These are phyloP conservation scores for Hyaloscypha variabilis DNA, from an alignment of 495 filamentous ascomycete species.

Conservation along the genomic window DNA sequence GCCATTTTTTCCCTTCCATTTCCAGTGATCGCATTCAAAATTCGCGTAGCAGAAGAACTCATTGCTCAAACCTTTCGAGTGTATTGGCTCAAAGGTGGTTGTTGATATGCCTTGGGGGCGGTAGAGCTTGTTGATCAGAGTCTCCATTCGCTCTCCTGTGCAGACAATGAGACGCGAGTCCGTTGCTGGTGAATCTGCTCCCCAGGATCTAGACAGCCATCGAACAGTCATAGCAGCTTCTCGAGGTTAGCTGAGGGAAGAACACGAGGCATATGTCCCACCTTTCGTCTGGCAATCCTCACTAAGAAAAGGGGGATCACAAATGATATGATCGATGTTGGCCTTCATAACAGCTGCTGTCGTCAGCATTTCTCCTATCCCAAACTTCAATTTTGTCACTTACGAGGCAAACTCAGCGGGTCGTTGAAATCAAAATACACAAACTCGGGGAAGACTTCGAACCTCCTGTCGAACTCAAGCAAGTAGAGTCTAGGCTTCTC, in stretches of 20 bases:
- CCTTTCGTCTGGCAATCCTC: slow-evolving; percentile 82
- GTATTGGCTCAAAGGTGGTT: slow-evolving; percentile 63
- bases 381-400: slow-evolving; percentile 13
- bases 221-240: slow-evolving; percentile 71
- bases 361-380: background rate
- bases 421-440: slow-evolving; percentile 71
- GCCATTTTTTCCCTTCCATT: slow-evolving; percentile 35
- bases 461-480: slow-evolving; percentile 73
- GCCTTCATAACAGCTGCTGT: slow-evolving; percentile 57
- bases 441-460: slow-evolving; percentile 71
- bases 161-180: slow-evolving; percentile 56
- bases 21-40: slow-evolving; percentile 63
- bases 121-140: slow-evolving; percentile 55
- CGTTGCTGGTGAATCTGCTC: background rate
- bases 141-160: slow-evolving; percentile 73
- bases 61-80: slow-evolving; percentile 72
- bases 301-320: slow-evolving; percentile 78
- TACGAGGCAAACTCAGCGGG: slow-evolving; percentile 63
- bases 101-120: slow-evolving; percentile 47
- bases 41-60: slow-evolving; percentile 80
- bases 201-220: slow-evolving; percentile 60
- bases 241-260: slow-evolving; percentile 9
- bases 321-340: slow-evolving; percentile 65
- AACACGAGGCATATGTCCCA: slow-evolving; percentile 33
- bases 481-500: slow-evolving; percentile 58